Conservation (phyloP, 768 basidiomycete genomes). For the Boletus reticuloceps region DNA sequence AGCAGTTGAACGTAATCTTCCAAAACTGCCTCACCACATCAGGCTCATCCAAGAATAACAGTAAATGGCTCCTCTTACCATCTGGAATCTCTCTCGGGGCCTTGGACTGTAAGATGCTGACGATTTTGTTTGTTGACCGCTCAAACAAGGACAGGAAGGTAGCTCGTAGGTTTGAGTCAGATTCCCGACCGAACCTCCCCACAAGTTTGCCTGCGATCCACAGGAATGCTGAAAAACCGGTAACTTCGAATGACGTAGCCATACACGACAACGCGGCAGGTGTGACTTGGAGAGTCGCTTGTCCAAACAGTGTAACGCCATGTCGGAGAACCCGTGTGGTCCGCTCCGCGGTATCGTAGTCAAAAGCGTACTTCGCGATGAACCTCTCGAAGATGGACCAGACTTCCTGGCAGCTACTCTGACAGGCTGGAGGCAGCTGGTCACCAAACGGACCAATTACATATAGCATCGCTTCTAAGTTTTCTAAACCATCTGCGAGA, state of each 20-base stretch:
- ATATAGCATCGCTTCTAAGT: slow-evolving; percentile 87
- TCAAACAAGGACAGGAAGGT: slow-evolving; percentile 71
- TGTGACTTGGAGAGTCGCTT: slow-evolving; percentile 61
- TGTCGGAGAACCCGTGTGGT: slow-evolving; percentile 81
- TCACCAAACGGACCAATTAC: slow-evolving; percentile 82
- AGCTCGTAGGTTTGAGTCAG: slow-evolving; percentile 50
- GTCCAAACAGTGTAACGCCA: slow-evolving; percentile 79
- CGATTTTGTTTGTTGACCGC: slow-evolving; percentile 67
- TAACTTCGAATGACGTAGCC: slow-evolving; percentile 73
- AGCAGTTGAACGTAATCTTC: slow-evolving; percentile 92
- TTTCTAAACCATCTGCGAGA: slow-evolving; percentile 77
- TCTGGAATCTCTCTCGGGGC: slow-evolving; percentile 79
- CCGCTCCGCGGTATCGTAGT: slow-evolving; percentile 78
- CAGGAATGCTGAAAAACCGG: slow-evolving; percentile 81
- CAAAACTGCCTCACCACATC: slow-evolving; percentile 56
- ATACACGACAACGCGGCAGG: slow-evolving; percentile 73
- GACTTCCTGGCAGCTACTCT: slow-evolving; percentile 71
- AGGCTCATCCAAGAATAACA: neutral
- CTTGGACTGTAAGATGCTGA: slow-evolving; percentile 64
- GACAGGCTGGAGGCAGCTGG: slow-evolving; percentile 77
- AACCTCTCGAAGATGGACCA: slow-evolving; percentile 85
- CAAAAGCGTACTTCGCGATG: slow-evolving; percentile 71
- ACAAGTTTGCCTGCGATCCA: slow-evolving; percentile 93
- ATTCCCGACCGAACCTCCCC: slow-evolving; percentile 69
- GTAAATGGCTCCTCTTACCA: slow-evolving; percentile 51